These are phyloP conservation scores for Talaromyces proteolyticus DNA, from an alignment of 495 filamentous ascomycete genomes.

Conservation along the genomic window DNA sequence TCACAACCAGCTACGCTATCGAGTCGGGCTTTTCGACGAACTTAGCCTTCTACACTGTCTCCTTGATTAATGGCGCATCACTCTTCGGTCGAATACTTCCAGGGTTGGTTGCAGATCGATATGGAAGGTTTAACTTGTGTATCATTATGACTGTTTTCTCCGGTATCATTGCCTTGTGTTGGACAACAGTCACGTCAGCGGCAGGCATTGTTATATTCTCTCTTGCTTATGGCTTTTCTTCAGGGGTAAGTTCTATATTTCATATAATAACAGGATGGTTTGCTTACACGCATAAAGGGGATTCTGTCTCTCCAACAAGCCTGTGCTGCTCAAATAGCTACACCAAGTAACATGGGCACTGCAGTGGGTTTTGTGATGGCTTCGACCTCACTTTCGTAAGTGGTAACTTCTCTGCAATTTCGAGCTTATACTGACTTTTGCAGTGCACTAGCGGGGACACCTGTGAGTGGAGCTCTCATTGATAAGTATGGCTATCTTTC, in stretches of 20 bases:
- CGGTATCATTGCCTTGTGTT: slow-evolving; percentile 39
- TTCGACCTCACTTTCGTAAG: slow-evolving; percentile 30
- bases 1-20: slow-evolving; percentile 28
- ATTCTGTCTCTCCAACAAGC: slow-evolving; percentile 37
- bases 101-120: slow-evolving; percentile 60
- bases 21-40: slow-evolving; percentile 25
- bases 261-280: neutral
- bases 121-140: slow-evolving; percentile 67
- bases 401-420: neutral
- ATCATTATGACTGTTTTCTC: slow-evolving; percentile 51
- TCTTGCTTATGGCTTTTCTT: slow-evolving; percentile 32
- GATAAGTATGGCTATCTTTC: slow-evolving; percentile 29
- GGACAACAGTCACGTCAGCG: slow-evolving; percentile 27
- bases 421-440: neutral
- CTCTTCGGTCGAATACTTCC: slow-evolving; percentile 32
- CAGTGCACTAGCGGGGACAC: slow-evolving; percentile 31
- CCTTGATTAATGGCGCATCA: slow-evolving; percentile 41
- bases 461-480: slow-evolving; percentile 27
- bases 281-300: slow-evolving; percentile 14
- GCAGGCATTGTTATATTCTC: slow-evolving; percentile 28
- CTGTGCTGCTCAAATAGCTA: slow-evolving; percentile 31
- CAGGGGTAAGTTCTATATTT: slow-evolving; percentile 23
- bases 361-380: slow-evolving; percentile 27
- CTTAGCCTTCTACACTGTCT: slow-evolving; percentile 36
- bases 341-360: slow-evolving; percentile 20